These are phyloP conservation scores for Penicillium frequentans DNA, from an alignment of 2,329 filamentous ascomycete genomes.

Conservation along the genomic window DNA sequence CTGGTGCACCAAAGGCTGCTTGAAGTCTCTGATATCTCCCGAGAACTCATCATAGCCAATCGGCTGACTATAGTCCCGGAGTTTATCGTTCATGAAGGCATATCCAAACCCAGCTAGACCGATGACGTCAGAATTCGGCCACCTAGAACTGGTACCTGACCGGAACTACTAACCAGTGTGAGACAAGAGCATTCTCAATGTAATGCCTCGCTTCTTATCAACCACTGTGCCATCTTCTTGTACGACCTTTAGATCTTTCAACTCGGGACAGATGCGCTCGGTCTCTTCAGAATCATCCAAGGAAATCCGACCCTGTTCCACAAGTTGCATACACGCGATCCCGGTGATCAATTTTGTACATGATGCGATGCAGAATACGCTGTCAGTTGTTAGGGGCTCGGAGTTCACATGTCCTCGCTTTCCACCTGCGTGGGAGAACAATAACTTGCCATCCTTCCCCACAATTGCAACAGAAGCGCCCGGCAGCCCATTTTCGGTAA, in stretches of 20 bases:
- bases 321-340: conserved; percentile 50
- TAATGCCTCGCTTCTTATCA: conserved; percentile 53
- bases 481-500: background rate
- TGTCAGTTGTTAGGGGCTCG: conserved; percentile 59
- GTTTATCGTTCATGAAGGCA: conserved; percentile 53
- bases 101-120: conserved; percentile 56
- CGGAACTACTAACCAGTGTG: conserved; percentile 40
- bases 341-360: conserved; percentile 50
- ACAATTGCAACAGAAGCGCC: background rate
- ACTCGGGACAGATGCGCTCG: conserved; percentile 43
- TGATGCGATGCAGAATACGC: conserved; percentile 58
- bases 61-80: conserved; percentile 52
- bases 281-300: conserved; percentile 44
- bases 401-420: conserved; percentile 21
- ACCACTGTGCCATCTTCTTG: conserved; percentile 33
- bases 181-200: conserved; percentile 57
- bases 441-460: background rate
- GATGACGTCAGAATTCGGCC: background rate
- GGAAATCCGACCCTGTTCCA: conserved; percentile 43
- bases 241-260: conserved; percentile 46
- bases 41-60: conserved; percentile 60
- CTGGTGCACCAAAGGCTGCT: conserved; percentile 61
- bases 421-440: conserved; percentile 2
- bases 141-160: background rate
- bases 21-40: conserved; percentile 53